Evolutionary conservation across 176 grass and related monocot genomes (phyloP).

Genomic region (Typha latifolia): DNA sequence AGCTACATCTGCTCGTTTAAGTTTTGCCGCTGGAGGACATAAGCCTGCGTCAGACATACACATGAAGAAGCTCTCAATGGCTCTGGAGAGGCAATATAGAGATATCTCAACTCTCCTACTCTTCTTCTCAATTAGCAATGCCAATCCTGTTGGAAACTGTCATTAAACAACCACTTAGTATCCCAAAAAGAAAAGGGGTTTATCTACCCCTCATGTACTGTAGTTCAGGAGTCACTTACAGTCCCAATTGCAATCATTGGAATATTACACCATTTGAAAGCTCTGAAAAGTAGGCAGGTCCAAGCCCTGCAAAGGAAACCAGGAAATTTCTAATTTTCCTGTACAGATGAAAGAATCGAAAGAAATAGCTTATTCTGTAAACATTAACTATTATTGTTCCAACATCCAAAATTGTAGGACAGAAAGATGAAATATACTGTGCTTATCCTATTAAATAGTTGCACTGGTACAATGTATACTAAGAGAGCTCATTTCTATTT

Average conservation of each 20-base stretch:
- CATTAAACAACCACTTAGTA: slow-evolving; percentile 23
- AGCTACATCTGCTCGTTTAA: slow-evolving; percentile 65
- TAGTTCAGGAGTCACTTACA: slow-evolving; percentile 24
- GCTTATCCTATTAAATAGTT: too few species aligned
- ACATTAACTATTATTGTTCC: too few species aligned
- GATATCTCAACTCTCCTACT: slow-evolving; percentile 84
- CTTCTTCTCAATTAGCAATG: slow-evolving; percentile 95
- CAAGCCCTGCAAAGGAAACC: slow-evolving; percentile 56
- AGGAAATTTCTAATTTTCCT: neutral
- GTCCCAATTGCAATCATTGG: slow-evolving; percentile 65
- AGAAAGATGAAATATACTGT: too few species aligned
- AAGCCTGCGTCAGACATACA: slow-evolving; percentile 67
- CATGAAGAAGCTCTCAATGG: slow-evolving; percentile 90
- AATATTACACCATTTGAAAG: slow-evolving; percentile 49
- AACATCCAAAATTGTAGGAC: too few species aligned
- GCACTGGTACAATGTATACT: too few species aligned
- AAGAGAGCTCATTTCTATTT: too few species aligned
- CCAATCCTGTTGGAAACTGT: slow-evolving; percentile 75
- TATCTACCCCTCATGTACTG: neutral
- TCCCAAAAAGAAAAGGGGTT: neutral
- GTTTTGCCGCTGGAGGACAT: slow-evolving; percentile 61
- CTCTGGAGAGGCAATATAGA: slow-evolving; percentile 80
- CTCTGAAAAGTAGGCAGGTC: slow-evolving; percentile 85
- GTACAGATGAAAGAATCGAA: too few species aligned
- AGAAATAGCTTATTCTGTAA: too few species aligned